Percentiles rank a stretch among this genome's conserved stretches.
Evolutionary conservation across 192 early-diverging fungal genomes (phyloP).

Genomic region (Linnemannia elongata): DNA sequence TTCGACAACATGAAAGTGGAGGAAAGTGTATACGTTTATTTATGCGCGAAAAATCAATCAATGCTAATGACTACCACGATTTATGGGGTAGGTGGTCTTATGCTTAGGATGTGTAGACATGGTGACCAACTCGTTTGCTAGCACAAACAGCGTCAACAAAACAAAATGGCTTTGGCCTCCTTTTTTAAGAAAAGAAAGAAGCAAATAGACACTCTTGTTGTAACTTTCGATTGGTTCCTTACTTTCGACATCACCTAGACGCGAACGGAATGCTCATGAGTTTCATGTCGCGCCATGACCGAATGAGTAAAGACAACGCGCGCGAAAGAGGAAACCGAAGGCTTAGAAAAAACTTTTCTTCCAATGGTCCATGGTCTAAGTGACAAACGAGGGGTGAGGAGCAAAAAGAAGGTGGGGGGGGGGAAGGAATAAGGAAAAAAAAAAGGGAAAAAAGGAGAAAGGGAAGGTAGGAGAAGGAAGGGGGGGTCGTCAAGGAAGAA

Average conservation of each 20-base stretch:
- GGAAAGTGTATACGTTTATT: not conserved
- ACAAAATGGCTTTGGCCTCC: not conserved
- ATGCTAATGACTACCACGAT: not conserved
- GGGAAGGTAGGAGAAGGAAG: not conserved
- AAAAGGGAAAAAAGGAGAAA: not conserved
- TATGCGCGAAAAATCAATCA: not conserved
- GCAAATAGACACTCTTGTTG: too few species aligned
- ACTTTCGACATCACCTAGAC: not conserved
- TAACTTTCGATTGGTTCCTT: not conserved
- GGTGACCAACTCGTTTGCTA: not conserved
- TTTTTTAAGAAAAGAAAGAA: not conserved
- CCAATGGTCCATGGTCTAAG: not conserved
- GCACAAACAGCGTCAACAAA: too few species aligned
- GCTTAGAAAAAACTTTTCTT: not conserved
- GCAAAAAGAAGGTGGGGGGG: not conserved
- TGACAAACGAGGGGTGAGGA: not conserved
- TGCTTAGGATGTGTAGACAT: not conserved
- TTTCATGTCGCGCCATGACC: not conserved
- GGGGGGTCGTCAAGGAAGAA: not conserved
- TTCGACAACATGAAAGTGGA: not conserved
- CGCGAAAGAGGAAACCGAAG: not conserved
- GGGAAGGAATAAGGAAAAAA: not conserved
- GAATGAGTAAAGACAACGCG: not conserved
- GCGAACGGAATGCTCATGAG: not conserved
- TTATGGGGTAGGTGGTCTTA: not conserved